Evolutionary conservation across 768 basidiomycete genomes (phyloP).

Genomic region (Termitomyces bulborhizus): DNA sequence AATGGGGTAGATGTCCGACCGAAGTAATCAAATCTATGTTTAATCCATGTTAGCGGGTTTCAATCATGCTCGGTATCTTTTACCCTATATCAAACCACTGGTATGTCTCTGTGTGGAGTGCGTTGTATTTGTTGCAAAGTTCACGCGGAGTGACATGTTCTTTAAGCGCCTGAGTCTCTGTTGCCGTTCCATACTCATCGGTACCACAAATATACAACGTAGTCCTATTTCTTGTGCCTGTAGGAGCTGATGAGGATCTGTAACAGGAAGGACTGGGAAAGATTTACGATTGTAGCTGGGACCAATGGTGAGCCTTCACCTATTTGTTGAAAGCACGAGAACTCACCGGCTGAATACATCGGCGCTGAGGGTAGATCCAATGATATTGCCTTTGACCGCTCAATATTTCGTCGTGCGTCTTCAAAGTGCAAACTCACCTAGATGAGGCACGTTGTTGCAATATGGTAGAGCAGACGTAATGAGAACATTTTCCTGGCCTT

Average conservation of each 20-base stretch:
- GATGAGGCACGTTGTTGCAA: slow-evolving; percentile 96
- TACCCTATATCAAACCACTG: slow-evolving; percentile 97
- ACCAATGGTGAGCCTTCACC: slow-evolving; percentile 1
- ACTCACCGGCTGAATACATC: slow-evolving; percentile 93
- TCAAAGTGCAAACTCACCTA: slow-evolving; percentile 49
- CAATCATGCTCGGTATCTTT: slow-evolving; percentile 12
- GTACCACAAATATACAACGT: slow-evolving; percentile 97
- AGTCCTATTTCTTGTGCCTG: slow-evolving; percentile 74
- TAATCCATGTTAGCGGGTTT: slow-evolving; percentile 1
- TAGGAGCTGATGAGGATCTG: neutral
- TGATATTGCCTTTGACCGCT: slow-evolving; percentile 63
- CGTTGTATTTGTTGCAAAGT: slow-evolving; percentile 88
- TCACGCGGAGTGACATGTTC: slow-evolving; percentile 74
- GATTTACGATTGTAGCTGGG: slow-evolving; percentile 53
- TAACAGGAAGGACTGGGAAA: neutral
- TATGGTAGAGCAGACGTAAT: slow-evolving; percentile 96
- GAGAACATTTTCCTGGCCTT: slow-evolving; percentile 82
- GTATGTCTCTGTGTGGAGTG: slow-evolving; percentile 87
- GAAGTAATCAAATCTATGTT: slow-evolving; percentile 84
- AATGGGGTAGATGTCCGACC: slow-evolving; percentile 88
- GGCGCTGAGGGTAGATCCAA: slow-evolving; percentile 93
- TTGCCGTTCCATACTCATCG: slow-evolving; percentile 99
- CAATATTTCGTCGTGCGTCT: slow-evolving; percentile 9
- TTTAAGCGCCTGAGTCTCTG: slow-evolving; percentile 94
- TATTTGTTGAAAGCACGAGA: neutral